Conservation (phyloP, 306 rosid species). For the Quercus aquifolioides region DNA sequence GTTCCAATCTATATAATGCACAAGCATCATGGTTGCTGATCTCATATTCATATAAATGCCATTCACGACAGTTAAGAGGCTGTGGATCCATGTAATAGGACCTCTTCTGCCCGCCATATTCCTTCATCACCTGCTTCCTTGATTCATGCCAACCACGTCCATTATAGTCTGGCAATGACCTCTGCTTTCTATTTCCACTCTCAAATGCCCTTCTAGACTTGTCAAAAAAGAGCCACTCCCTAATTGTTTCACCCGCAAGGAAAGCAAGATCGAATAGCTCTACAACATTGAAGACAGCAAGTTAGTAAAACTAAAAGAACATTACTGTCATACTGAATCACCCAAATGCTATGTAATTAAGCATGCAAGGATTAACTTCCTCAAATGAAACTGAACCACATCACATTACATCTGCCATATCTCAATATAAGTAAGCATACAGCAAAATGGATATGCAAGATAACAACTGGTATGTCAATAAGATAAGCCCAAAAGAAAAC, state of each 20-base stretch:
- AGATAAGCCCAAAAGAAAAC: constrained; percentile 2
- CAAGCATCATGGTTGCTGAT: constrained; percentile 66
- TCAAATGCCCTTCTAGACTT: constrained; percentile 94
- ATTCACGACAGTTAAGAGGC: constrained; percentile 68
- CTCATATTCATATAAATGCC: constrained; percentile 95
- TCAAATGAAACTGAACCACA: not conserved
- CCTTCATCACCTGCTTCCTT: constrained; percentile 95
- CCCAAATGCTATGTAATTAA: not conserved
- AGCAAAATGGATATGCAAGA: constrained; percentile 10
- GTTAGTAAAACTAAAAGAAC: constrained; percentile 14
- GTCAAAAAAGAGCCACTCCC: constrained; percentile 99
- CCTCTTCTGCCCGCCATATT: constrained; percentile 84
- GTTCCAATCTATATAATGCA: constrained; percentile 80
- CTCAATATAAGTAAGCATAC: constrained; percentile 7
- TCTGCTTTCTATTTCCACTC: constrained; percentile 85
- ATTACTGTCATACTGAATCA: not conserved
- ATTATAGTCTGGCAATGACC: constrained; percentile 80
- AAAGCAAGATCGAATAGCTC: constrained; percentile 79
- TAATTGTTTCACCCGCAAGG: constrained; percentile 68
- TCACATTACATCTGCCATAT: not conserved
- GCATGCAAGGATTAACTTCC: not conserved
- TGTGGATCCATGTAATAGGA: constrained; percentile 99
- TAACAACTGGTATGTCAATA: not conserved
- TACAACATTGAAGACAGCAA: constrained; percentile 30
- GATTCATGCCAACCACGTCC: constrained; percentile 99